These are phyloP conservation scores for Solanum arcanum DNA, from an alignment of 257 asterid genomes.

Conservation along the genomic window DNA sequence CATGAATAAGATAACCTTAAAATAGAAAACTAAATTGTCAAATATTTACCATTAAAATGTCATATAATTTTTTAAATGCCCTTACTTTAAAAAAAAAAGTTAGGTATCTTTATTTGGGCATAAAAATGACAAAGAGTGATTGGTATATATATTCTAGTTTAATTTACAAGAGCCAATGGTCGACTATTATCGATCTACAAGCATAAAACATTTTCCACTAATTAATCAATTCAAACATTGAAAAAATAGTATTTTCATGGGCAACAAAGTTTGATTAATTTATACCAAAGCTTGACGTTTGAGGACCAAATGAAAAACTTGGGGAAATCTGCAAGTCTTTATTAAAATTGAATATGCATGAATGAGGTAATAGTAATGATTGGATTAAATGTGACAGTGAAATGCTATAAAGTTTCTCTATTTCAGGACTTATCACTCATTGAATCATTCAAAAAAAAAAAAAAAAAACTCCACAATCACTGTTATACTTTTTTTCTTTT, in stretches of 20 bases:
- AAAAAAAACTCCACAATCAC: neutral
- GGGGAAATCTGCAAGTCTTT: neutral
- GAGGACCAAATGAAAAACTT: neutral
- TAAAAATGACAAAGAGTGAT: neutral
- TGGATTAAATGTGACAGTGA: neutral
- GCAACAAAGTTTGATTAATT: neutral
- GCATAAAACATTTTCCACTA: neutral
- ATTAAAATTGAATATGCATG: neutral
- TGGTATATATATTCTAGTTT: neutral
- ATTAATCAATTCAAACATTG: neutral
- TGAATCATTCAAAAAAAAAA: neutral
- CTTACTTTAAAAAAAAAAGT: neutral
- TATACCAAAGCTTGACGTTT: neutral
- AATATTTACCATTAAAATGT: neutral
- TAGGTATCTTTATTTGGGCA: neutral
- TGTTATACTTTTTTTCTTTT: neutral
- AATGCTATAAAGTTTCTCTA: neutral
- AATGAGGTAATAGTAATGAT: neutral
- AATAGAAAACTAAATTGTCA: neutral
- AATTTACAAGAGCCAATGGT: neutral
- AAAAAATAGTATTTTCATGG: neutral
- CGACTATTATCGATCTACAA: neutral
- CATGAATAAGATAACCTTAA: neutral
- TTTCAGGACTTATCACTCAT: constrained; percentile 9
- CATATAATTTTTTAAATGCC: neutral